Percentiles rank a stretch among this genome's conserved stretches.
Conservation (phyloP, 148 eudicot species). For the Selenicereus undatus region DNA sequence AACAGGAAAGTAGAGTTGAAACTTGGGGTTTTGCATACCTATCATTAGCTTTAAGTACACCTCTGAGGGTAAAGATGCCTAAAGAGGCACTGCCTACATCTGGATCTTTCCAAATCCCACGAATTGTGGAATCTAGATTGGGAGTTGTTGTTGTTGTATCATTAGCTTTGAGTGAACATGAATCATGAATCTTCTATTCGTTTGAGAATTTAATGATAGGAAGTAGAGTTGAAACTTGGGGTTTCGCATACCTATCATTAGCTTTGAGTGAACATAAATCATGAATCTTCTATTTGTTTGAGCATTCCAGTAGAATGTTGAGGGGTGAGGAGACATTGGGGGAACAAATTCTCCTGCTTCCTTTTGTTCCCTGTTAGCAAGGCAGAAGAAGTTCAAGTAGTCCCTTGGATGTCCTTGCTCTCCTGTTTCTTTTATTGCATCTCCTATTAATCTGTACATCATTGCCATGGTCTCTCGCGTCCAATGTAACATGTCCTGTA, state of each 20-base stretch:
- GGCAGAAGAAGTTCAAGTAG: conserved; percentile 86
- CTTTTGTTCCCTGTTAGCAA: conserved; percentile 75
- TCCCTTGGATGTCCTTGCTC: conserved; percentile 62
- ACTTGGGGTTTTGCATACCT: conserved; percentile 39
- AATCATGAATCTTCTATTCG: conserved; percentile 80
- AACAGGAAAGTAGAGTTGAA: not conserved
- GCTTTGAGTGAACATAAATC: conserved; percentile 94
- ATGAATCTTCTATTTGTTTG: conserved; percentile 83
- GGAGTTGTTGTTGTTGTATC: no score
- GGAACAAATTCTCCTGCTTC: conserved; percentile 65
- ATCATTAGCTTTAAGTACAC: conserved; percentile 38
- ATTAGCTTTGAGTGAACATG: conserved; percentile 87
- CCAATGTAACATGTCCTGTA: conserved; percentile 88
- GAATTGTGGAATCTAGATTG: no score
- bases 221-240: not conserved
- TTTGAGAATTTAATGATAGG: conserved; percentile 28
- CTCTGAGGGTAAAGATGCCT: no score
- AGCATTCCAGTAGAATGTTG: conserved; percentile 65
- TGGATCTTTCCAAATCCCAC: no score
- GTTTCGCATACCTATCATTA: conserved; percentile 72
- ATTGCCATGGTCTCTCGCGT: conserved; percentile 73
- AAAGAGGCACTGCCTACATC: no score
- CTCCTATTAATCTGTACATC: conserved; percentile 79
- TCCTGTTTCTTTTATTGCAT: conserved; percentile 63
- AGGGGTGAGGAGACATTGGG: conserved; percentile 62